Base-by-base conservation (phyloP, 2,329 filamentous ascomycete species). In the Calonectria hongkongensis region DNA sequence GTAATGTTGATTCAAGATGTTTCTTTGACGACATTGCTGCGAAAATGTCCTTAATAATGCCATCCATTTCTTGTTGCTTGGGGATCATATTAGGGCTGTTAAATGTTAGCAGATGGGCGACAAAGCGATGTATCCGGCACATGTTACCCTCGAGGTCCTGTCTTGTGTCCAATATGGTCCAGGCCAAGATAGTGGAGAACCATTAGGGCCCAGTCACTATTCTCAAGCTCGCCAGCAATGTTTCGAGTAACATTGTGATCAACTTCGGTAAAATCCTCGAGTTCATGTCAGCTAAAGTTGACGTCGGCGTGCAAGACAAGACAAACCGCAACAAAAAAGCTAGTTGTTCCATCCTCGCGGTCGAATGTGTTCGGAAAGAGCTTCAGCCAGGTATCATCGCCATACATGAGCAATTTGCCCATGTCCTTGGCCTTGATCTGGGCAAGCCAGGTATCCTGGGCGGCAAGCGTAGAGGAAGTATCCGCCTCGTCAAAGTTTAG, bases 341-440 rank as follows among this genome's bases (percentile, higher is more conserved):
- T 98, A 70, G 95, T 95, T 2, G 97, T 99, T 60, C 97, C 97
- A 84, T 99, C 97, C 64, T 92, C 89, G 48, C 96, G 92, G 78
- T 93, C 92, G 85, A 99, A 99, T 60, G 94, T 95, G 18, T 90
- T 92, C 0, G 97, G 97, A 79, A 99, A 99, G 16, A 99, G 88
- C 86, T 98, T 98, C 78, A 99, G 87, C 97, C 97, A 99, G 25
- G 97, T 99, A 83, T 99, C 97, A 81, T 99, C 97, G 62, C 97
- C 97, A 81, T 97, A 98, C 93, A 99, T 97, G 82, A 98, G 88
- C 74, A 98, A 88, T 79, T 94, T 95, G 25, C 94, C 95, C 21
- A 86, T 83, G 28, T 87, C 86, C 79, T 92, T 93, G 43, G 92
- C 92, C 83, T 93, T 96, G 85, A 99, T 92, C 87, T 99, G 97